A percentile compares a stretch with the other conserved stretches of the same genome.
phyloP scores from a whole-genome alignment of 768 basidiomycete genomes.

The Trichaptum fuscoviolaceum region DNA sequence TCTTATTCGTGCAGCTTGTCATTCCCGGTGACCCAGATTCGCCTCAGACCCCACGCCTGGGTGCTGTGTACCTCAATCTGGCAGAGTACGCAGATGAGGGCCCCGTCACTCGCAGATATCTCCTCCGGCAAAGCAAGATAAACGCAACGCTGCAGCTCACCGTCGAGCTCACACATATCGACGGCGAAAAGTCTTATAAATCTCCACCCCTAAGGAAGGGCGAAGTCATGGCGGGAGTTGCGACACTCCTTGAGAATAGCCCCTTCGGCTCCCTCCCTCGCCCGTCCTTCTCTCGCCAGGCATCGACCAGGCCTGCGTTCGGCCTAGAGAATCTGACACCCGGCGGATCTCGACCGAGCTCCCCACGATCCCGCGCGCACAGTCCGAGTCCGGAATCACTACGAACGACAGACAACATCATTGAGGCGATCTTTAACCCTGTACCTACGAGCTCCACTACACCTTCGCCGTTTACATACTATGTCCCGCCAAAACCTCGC shows the following conservation, averaged over 20 bases:
- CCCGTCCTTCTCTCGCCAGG: background rate
- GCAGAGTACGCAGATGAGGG: constrained; percentile 67
- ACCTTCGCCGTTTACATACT: constrained; percentile 33
- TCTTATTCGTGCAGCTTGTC: constrained; percentile 38
- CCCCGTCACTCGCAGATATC: constrained; percentile 55
- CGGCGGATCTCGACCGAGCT: background rate
- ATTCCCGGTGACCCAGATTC: constrained; percentile 49
- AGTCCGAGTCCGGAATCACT: constrained; percentile 36
- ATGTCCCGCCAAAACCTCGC: constrained; percentile 19
- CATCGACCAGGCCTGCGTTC: background rate
- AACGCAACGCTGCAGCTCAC: constrained; percentile 76
- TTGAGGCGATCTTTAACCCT: constrained; percentile 79
- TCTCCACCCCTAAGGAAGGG: constrained; percentile 67
- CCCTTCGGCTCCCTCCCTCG: background rate
- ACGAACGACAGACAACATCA: constrained; percentile 64
- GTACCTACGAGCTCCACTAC: constrained; percentile 32
- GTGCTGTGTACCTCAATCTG: constrained; percentile 63
- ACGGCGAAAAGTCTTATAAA: constrained; percentile 49
- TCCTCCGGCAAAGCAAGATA: constrained; percentile 68
- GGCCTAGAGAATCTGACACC: background rate
- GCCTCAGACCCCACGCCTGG: constrained; percentile 56
- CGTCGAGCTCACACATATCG: constrained; percentile 48
- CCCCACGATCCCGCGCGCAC: background rate
- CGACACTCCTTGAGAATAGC: constrained; percentile 44
- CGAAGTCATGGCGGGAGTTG: constrained; percentile 66